These are phyloP conservation scores for Avicennia marina DNA, from an alignment of 257 asterid species.

Conservation along the genomic window DNA sequence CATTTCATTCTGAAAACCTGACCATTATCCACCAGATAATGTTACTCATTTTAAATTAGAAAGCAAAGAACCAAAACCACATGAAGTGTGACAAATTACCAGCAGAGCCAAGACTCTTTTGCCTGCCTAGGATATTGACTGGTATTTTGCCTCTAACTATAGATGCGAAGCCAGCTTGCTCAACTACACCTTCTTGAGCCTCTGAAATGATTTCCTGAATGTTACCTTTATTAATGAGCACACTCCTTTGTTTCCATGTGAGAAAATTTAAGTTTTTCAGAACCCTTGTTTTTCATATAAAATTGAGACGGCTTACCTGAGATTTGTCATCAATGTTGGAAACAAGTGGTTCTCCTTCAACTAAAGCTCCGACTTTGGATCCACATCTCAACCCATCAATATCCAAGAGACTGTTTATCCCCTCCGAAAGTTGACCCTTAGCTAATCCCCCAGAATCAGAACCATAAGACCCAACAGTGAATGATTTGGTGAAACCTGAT, in stretches of 20 bases:
- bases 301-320: slow-evolving; percentile 40
- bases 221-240: slow-evolving; percentile 29
- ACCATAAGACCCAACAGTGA: slow-evolving; percentile 51
- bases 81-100: slow-evolving; percentile 27
- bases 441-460: slow-evolving; percentile 53
- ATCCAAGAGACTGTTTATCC: slow-evolving; percentile 29
- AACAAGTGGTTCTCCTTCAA: slow-evolving; percentile 33
- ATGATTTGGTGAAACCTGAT: slow-evolving; percentile 38
- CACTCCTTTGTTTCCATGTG: slow-evolving; percentile 18
- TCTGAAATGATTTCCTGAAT: slow-evolving; percentile 52
- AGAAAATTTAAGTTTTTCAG: slow-evolving; percentile 7
- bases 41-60: slow-evolving; percentile 3
- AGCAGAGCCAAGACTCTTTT: slow-evolving; percentile 46
- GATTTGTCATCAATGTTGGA: slow-evolving; percentile 38
- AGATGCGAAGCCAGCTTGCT: slow-evolving; percentile 32
- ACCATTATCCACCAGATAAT: slow-evolving; percentile 11
- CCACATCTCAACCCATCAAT: slow-evolving; percentile 46
- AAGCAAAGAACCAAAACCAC: neutral
- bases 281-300: slow-evolving; percentile 2
- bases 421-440: slow-evolving; percentile 41
- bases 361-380: slow-evolving; percentile 46
- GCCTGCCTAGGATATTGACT: slow-evolving; percentile 43
- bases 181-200: slow-evolving; percentile 40
- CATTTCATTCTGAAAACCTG: slow-evolving; percentile 50
- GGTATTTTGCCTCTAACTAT: slow-evolving; percentile 37